Evolutionary conservation across 2,329 filamentous ascomycete species (phyloP), one percentile per base, ranked within the genome.

Genomic region (Colletotrichum tofieldiae): DNA sequence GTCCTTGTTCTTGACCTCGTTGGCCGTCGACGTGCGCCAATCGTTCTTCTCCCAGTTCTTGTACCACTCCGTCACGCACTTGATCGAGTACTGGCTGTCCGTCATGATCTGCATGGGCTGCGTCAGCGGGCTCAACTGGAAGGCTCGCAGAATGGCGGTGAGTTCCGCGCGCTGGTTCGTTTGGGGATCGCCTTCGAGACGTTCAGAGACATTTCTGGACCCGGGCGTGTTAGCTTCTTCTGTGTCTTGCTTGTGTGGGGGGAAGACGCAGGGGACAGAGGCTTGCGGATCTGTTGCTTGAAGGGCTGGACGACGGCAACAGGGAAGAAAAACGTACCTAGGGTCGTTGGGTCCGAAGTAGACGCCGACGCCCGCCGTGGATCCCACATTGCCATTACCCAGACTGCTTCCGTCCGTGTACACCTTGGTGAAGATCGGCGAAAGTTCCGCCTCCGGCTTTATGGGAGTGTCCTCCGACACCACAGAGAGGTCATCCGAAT

Each of bases 111-210:
- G 88, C 16, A 97, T 88, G 72, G 91, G 86, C 69, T 93, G 88
- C 70, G 92, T 86, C 20, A 89, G 83, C 0, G 93, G 92, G 2
- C 92, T 91, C 56, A 92, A 89, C 78, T 98, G 91, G 29, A 98
- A 86, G 0, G 95, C 95, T 69, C 95, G 93, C 39, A 94, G 86
- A 74, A 98, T 93, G 9, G 95, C 96, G 32, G 93, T 95, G 71
- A 99, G 86, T 84, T 99, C 96, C n/a, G 96, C 96, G 3, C 96
- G 93, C 81, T 98, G 94, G 80, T 99, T 99, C 0, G 96, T 98
- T 82, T 98, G 96, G 12, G 87, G 86, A 20, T 88, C 85, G 62
- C 94, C 94, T 63, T 87, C 83, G 2, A 98, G 88, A 5, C 91
- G 90, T 82, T 97, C 95, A 16, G 93, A 94, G 32, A 97, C 80